Base-by-base conservation (phyloP, 495 filamentous ascomycete species). In the Aspergillus sclerotioniger region DNA sequence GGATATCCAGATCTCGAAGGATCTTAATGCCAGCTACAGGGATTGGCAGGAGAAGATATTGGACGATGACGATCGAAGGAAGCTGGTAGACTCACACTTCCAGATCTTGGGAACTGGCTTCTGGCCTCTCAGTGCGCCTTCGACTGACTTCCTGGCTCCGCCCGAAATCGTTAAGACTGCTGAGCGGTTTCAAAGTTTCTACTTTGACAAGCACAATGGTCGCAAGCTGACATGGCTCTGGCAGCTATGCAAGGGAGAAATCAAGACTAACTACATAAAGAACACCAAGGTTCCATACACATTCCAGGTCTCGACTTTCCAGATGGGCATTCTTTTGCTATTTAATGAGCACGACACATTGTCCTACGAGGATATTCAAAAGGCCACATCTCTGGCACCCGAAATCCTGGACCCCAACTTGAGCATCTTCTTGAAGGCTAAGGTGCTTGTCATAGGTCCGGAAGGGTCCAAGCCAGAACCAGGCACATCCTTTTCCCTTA, bases 1-100 rank as follows among this genome's bases (percentile, higher is more conserved):
- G 69, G 94, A 99, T 65, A 98, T 99, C 76, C 94, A 97, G 70
- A 94, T 96, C 51, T 97, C 92, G 63, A 95, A 96, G 71, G 95
- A 98, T 75, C 85, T 99, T 52, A 98, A 99, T 72, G 80, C 81
- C 35, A 83, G 82, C 35, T 98, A 93, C 81, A 87, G 88, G 68
- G 86, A 86, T 32, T 90, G 81, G 77, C 77, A 84, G 37, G 76
- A 82, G 16, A 82, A 82, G 59, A 77, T 80, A 8, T 71, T 89
- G 3, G 83, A 89, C 32, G 83, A 83, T 28, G 78, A 84, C 15
- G 84, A 87, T 48, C 73, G 76, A 28, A 84, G 81, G 67, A 81
- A 78, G 58, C 68, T 77, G 47, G 75, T 86, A n/a, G 92, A 96
- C 66, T 84, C 91, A 8, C 80, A 84, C 29, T 96, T 92, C 74